These are phyloP conservation scores for Xerophyta viscosa DNA, from an alignment of 106 monocot genomes.

Conservation along the genomic window DNA sequence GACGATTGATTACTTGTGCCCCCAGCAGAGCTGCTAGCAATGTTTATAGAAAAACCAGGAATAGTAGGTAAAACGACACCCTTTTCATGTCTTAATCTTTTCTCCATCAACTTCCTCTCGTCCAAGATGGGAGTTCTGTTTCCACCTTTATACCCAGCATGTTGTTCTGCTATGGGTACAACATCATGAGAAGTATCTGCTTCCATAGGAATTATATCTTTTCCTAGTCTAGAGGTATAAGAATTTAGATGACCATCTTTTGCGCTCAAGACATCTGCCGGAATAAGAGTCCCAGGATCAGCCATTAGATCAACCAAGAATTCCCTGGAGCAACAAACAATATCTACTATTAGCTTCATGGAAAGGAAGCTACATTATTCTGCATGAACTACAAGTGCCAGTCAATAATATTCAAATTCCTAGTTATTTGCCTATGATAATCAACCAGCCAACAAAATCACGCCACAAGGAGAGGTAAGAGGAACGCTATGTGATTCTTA, in stretches of 20 bases:
- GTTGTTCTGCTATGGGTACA: conserved; percentile 8
- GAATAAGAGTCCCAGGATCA: conserved; percentile 90
- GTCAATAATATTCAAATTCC: no score
- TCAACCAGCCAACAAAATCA: no score
- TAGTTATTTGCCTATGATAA: no score
- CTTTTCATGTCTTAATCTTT: conserved; percentile 24
- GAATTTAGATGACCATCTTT: conserved; percentile 42
- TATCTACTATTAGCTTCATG: not conserved
- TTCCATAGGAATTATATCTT: conserved; percentile 15
- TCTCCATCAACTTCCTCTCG: conserved; percentile 15
- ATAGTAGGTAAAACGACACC: conserved; percentile 12
- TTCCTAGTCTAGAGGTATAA: conserved; percentile 22
- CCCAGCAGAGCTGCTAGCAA: conserved; percentile 32
- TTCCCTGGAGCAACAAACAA: conserved; percentile 45
- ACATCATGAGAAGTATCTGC: conserved; percentile 17
- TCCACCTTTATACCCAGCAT: conserved; percentile 6
- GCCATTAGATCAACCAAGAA: conserved; percentile 99
- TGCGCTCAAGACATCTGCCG: conserved; percentile 62
- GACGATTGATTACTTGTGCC: conserved; percentile 7
- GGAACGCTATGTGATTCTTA: no score
- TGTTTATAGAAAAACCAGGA: conserved; percentile 22
- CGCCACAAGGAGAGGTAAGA: no score
- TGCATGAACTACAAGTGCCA: no score
- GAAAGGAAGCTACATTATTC: no score
- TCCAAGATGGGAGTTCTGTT: conserved; percentile 8